These are phyloP conservation scores for Physcomitrellopsis africana DNA, from an alignment of 225 moss, liverwort and hornwort genomes.

Conservation along the genomic window DNA sequence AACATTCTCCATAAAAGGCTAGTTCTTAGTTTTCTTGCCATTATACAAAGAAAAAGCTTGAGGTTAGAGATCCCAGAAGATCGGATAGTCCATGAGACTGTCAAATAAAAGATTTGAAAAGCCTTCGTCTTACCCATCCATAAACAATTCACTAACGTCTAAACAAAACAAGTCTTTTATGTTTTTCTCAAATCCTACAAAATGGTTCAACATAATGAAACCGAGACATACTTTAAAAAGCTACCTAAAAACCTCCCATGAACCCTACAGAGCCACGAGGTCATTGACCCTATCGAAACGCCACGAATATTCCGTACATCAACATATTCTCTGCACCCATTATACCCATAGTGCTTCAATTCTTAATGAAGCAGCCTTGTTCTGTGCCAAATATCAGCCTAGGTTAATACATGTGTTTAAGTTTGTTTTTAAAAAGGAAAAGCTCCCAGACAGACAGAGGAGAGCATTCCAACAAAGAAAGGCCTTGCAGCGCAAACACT, in stretches of 20 bases:
- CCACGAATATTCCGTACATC: slow-evolving; percentile 11
- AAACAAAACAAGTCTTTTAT: not conserved
- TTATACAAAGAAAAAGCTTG: no score
- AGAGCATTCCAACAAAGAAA: no score
- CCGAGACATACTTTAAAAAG: not conserved
- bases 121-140: not conserved
- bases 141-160: no score
- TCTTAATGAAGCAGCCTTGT: no score
- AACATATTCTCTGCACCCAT: not conserved
- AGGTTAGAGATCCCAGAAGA: not conserved
- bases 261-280: not conserved
- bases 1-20: not conserved
- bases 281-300: slow-evolving; percentile 1
- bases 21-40: not conserved
- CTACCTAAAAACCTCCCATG: not conserved
- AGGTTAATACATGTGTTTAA: no score
- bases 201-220: slow-evolving; percentile 8
- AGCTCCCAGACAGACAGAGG: no score
- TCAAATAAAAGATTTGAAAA: not conserved
- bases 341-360: not conserved
- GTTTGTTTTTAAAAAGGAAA: no score
- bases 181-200: not conserved
- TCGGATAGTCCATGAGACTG: not conserved
- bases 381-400: no score
- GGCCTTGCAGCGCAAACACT: no score